phyloP scores from a whole-genome alignment of 1,284 basidiomycete species.

The Austroboletus olivaceoglutinosus region DNA sequence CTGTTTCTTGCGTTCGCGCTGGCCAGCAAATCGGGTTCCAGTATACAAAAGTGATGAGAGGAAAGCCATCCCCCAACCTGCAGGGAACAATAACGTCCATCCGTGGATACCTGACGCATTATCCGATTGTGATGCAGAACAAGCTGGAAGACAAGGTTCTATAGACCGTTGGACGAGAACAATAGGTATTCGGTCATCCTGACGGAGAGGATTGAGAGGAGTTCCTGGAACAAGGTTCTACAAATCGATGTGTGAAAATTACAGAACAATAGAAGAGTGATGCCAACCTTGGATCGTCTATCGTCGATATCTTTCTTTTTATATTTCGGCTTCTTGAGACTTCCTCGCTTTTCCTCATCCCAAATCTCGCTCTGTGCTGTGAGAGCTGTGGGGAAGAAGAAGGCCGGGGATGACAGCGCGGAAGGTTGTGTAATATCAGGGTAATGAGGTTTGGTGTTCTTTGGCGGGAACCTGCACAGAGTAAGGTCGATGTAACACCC shows the following conservation, averaged over 20 bases:
- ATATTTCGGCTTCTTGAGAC: slow-evolving; percentile 61
- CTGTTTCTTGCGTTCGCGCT: slow-evolving; percentile 74
- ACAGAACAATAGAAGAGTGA: neutral
- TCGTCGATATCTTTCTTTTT: slow-evolving; percentile 83
- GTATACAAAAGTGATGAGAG: slow-evolving; percentile 78
- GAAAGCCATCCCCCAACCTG: slow-evolving; percentile 88
- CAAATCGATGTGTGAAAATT: slow-evolving; percentile 1
- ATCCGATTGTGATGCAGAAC: slow-evolving; percentile 24
- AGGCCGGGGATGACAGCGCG: slow-evolving; percentile 20
- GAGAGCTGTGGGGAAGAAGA: slow-evolving; percentile 53
- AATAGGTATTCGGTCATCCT: slow-evolving; percentile 81
- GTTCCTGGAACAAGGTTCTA: slow-evolving; percentile 79
- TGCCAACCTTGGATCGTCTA: slow-evolving; percentile 65
- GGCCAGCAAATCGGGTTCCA: slow-evolving; percentile 77
- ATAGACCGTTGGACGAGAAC: slow-evolving; percentile 79
- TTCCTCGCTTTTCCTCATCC: slow-evolving; percentile 55
- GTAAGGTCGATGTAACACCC: neutral
- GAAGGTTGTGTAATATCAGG: slow-evolving; percentile 19
- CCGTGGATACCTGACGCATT: slow-evolving; percentile 59
- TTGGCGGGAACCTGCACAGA: slow-evolving; percentile 71
- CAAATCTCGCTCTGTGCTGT: slow-evolving; percentile 72
- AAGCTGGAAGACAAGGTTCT: slow-evolving; percentile 33
- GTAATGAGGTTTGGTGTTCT: slow-evolving; percentile 54
- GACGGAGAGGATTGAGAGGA: slow-evolving; percentile 55
- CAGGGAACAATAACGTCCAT: slow-evolving; percentile 81